phyloP scores from a whole-genome alignment of 805 yeast genomes.

The Saturnispora diversa region DNA sequence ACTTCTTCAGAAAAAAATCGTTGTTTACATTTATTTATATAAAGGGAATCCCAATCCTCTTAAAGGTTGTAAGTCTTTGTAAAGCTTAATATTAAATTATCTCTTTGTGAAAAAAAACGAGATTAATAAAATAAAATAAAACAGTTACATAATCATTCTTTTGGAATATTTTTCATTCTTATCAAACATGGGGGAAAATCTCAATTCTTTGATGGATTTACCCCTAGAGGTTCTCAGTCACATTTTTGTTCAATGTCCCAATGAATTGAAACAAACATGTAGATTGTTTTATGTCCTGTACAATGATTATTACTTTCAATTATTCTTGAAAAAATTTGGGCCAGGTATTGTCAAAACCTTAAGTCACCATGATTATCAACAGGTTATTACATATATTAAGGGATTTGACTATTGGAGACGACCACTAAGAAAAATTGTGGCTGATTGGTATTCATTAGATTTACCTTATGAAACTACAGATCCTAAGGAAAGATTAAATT shows the following conservation, averaged over 20 bases:
- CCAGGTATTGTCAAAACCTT: slow-evolving; percentile 20
- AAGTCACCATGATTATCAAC: slow-evolving; percentile 20
- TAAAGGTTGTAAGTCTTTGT: too few relatives aligned
- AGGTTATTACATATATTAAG: slow-evolving; percentile 25
- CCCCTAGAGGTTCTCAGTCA: slow-evolving; percentile 26
- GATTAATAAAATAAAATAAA: too few relatives aligned
- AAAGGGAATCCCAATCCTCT: too few relatives aligned
- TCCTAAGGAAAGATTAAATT: slow-evolving; percentile 20
- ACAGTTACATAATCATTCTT: too few relatives aligned
- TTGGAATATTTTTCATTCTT: too few relatives aligned
- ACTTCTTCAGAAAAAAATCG: background rate
- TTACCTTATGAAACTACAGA: slow-evolving; percentile 4
- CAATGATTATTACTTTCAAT: slow-evolving; percentile 40
- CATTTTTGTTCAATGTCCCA: slow-evolving; percentile 25
- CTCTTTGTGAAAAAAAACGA: too few relatives aligned
- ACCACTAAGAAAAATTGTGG: slow-evolving; percentile 21
- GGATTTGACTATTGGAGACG: slow-evolving; percentile 32
- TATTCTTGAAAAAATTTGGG: slow-evolving; percentile 28
- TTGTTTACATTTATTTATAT: too few relatives aligned
- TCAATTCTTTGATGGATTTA: slow-evolving; percentile 19
- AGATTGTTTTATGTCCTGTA: slow-evolving; percentile 37
- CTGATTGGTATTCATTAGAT: slow-evolving; percentile 18
- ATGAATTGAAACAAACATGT: slow-evolving; percentile 26
- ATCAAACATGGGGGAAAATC: too few relatives aligned
- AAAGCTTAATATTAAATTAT: too few relatives aligned